Percentiles rank a stretch among this genome's conserved stretches.
Evolutionary conservation across 148 eudicot genomes (phyloP).

Genomic region (Camellia sinensis): DNA sequence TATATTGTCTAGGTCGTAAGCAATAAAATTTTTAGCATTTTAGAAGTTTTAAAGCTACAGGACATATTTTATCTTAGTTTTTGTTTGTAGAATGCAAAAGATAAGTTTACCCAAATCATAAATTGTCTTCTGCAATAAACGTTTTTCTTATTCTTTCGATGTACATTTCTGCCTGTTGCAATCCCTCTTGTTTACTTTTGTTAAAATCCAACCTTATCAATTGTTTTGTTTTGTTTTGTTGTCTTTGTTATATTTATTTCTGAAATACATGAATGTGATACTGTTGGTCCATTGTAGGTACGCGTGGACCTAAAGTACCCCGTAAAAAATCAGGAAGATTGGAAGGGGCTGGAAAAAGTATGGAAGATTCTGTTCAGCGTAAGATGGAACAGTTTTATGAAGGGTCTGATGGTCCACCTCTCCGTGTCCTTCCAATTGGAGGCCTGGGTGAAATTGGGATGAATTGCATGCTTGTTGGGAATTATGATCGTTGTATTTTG

Average conservation of each 20-base stretch:
- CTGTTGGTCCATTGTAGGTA: conserved; percentile 37
- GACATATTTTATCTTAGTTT: background rate
- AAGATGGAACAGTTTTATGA: conserved; percentile 98
- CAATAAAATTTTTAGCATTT: background rate
- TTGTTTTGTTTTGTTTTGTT: background rate
- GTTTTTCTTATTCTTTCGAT: background rate
- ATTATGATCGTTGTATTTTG: conserved; percentile 90
- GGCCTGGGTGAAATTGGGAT: conserved; percentile 99
- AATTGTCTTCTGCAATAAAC: background rate
- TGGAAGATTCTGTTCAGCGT: conserved; percentile 93
- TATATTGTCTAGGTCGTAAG: conserved; percentile 8
- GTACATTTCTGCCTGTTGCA: background rate
- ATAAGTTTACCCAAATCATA: background rate
- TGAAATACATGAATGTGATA: background rate
- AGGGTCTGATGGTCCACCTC: conserved; percentile 91
- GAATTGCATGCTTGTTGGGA: conserved; percentile 99
- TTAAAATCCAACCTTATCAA: background rate
- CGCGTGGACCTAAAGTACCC: conserved; percentile 47
- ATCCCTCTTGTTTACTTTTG: background rate
- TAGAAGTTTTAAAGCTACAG: background rate
- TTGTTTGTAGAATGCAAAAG: background rate
- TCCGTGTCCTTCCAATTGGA: conserved; percentile 91
- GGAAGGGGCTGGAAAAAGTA: conserved; percentile 87
- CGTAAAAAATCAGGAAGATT: conserved; percentile 59
- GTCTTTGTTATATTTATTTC: background rate